Base-by-base conservation (phyloP, 495 filamentous ascomycete species). In the Lasiosphaeria hispida region DNA sequence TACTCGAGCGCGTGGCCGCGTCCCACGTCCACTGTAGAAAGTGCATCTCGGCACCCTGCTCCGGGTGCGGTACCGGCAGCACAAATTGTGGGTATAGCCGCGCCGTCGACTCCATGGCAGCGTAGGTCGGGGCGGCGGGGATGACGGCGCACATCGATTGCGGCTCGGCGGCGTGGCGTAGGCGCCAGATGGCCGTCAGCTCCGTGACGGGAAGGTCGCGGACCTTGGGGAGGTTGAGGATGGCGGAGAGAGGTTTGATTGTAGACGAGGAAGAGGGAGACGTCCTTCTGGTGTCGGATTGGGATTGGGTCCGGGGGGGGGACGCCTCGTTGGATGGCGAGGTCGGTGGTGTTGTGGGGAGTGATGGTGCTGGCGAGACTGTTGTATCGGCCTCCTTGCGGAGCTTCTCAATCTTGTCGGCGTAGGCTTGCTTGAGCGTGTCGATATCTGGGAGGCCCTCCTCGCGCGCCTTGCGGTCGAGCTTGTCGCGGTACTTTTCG, bases 401-500 rank as follows among this genome's bases (percentile, higher is more conserved):
- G 52, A 90, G 72, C 10, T 78, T 71, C 44, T 85, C 66, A 55
- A 96, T 97, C 70, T 88, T 90, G 55, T 92, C 90, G 66, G 83
- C 78, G 75, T 97, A 96, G 30, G 83, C 90, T 54, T 87, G 79
- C 69, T 89, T 90, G 52, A 98, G 77, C 56, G 92, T 85, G 11
- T 87, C 84, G 55, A 92, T 77, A 54, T 88, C 85, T 0, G 77
- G 74, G 33, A 88, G 82, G 5, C 94, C 93, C 71, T 95, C 83
- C 66, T 86, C 76, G 72, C 86, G 85, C 37, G 91, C 92, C 72
- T 96, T 97, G 60, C 81, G 74, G 58, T 88, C 81, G 45, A 98
- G 86, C 78, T 96, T 95, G 59, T 86, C 79, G 61, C 83, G 82
- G 77, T 97, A 97, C 70, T 89, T 96, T 59, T 96, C 91, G 40